Base-by-base conservation (phyloP, 2,329 filamentous ascomycete genomes). In the Erysiphe neolycopersici region DNA sequence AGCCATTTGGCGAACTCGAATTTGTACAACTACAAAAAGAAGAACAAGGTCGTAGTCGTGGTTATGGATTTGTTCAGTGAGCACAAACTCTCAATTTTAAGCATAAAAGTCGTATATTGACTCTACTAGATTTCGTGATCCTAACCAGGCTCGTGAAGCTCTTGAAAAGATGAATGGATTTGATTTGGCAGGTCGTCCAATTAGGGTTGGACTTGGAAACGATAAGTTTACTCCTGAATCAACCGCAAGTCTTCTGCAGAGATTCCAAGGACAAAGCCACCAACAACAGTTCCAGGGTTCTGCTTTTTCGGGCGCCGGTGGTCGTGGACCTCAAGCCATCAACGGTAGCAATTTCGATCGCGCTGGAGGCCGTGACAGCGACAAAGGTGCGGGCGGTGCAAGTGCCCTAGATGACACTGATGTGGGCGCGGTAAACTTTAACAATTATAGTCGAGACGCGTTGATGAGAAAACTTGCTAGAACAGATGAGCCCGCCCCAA, bases 201-300 rank as follows among this genome's bases (percentile, higher is more conserved):
- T 98, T 60, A 84, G 89, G 59, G 91, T 98, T 61, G 89, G 89
- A 62, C 82, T 98, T 66, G 89, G 89, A 63, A 98, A 94, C 67
- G 89, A 98, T 80, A 95, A 95, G 73, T 95, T 95, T 64, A 95
- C 85, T 63, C 80, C 85, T 57, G 89, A 95, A 65, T 89, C 84
- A 62, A 93, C 83, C 62, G 79, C 83, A 60, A 85, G 82, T 64
- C 73, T 92, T 59, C 67, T 92, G 58, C 83, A 91, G 66, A 83
- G 83, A 63, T 91, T 92, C 67, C 79, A 83, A 61, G 78, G 79
- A 58, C 77, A 80, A 61, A 76, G 66, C 56, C 65, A 73, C 62
- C 69, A 69, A 62, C 64, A 65, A 62, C 71, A 72, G 59, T 89
- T 76, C 60, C 83, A 92, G 65, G 83, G 83, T 59, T 94, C 85